Evolutionary conservation across 2,329 filamentous ascomycete genomes (phyloP).

Genomic region (Amylocarpus encephaloides): DNA sequence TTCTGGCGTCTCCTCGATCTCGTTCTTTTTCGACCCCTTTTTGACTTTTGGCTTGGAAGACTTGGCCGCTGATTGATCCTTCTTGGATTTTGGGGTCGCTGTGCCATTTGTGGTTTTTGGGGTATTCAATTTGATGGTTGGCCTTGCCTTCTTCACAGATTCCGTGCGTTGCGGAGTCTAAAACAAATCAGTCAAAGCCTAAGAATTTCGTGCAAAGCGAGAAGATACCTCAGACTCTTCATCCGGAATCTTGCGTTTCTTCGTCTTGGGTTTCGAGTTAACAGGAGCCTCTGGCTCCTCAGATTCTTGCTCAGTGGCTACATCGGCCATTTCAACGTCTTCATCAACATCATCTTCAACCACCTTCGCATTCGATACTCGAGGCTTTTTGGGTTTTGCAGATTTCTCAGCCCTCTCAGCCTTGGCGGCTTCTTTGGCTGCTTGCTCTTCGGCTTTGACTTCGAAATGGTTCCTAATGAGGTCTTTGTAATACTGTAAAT

Average conservation of each 20-base stretch:
- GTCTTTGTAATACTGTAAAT: slow-evolving; percentile 76
- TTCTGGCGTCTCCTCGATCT: not conserved
- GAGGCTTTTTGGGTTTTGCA: slow-evolving; percentile 34
- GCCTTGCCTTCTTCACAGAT: slow-evolving; percentile 62
- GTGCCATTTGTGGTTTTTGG: slow-evolving; percentile 59
- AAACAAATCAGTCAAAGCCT: slow-evolving; percentile 14
- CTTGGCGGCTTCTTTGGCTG: slow-evolving; percentile 36
- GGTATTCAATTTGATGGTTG: slow-evolving; percentile 60
- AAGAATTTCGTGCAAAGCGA: not conserved
- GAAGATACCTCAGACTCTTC: slow-evolving; percentile 63
- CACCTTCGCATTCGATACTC: slow-evolving; percentile 36
- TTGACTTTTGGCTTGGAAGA: slow-evolving; percentile 40
- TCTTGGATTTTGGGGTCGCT: slow-evolving; percentile 29
- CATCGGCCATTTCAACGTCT: slow-evolving; percentile 56
- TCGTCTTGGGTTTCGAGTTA: slow-evolving; percentile 47
- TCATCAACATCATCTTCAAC: slow-evolving; percentile 46
- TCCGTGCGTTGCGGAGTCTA: slow-evolving; percentile 53
- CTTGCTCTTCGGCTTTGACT: slow-evolving; percentile 50
- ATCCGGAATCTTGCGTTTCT: slow-evolving; percentile 77
- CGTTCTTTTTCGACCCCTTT: slow-evolving; percentile 40
- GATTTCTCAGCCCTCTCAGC: slow-evolving; percentile 47
- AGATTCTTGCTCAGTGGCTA: slow-evolving; percentile 45
- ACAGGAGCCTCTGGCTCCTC: slow-evolving; percentile 39
- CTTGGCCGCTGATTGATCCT: slow-evolving; percentile 32
- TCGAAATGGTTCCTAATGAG: slow-evolving; percentile 67